Base-by-base conservation (phyloP, 306 rosid genomes). In the Amphicarpaea edgeworthii region DNA sequence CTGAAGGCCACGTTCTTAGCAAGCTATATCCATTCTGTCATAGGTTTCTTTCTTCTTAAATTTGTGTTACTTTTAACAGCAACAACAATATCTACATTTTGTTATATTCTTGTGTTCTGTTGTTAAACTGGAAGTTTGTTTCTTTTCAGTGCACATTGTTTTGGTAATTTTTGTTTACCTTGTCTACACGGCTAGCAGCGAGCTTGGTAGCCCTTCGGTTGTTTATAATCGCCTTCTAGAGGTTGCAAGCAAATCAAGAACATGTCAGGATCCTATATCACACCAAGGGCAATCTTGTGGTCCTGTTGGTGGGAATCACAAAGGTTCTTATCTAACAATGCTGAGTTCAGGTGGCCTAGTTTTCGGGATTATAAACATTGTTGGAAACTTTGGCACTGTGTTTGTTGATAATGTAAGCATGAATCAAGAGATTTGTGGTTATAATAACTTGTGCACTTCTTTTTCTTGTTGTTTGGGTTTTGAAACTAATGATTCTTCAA, bases 1-100 rank as follows among this genome's bases (percentile, higher is more conserved):
- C 79, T 94, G 28, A 94, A 94, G 67, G 98, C 98, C n/a, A 94
- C 98, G 1, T 94, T 94, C 86, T 91, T 94, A 79, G 98, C 98
- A 69, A 94, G 96, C 89, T 94, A 94, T 79, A 87, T 94, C 65
- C 98, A 94, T 86, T 94, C 98, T 37, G 93, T 94, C 67, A 91
- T 91, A 86, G 98, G 98, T 93, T 20, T 74, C 42, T 9, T 8
- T 73, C 32, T 28, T 2, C 32, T 28, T 28, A 28, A 28, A 2
- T 28, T 28, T 65, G 72, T 30, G 14, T 57, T 15, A 10, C 34
- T 8, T 70, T 67, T 21, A 1, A 1, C 1, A 0, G 9, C 40
- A 37, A 2, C 26, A 37, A 2, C 26, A 2, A 50, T 43, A 2
- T 70, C 51, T 50, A 42, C 77, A 15, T 71, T 45, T 41, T 41